Evolutionary conservation across 176 grass and related monocot genomes (phyloP).

Genomic region (Phragmites australis): DNA sequence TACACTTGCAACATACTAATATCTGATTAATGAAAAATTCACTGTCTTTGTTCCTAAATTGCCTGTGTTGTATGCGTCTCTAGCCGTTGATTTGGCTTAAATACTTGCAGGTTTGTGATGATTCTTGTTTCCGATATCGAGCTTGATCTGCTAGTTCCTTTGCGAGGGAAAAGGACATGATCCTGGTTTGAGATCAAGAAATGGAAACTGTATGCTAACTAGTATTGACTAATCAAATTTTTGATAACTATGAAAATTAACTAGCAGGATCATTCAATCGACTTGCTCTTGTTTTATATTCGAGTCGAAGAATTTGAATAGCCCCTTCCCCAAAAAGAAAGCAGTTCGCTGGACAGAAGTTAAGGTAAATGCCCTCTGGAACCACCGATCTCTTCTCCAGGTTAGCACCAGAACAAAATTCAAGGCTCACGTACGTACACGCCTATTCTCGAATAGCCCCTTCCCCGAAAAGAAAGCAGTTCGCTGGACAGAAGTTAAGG

Average conservation of each 20-base stretch:
- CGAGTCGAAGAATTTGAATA: background rate
- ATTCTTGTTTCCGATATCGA: too few species aligned
- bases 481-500: background rate
- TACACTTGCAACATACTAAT: conserved; percentile 38
- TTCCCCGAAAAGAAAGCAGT: background rate
- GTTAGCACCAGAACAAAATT: too few species aligned
- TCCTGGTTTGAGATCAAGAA: background rate
- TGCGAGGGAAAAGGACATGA: background rate
- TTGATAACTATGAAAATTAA: too few species aligned
- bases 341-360: background rate
- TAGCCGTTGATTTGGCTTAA: background rate
- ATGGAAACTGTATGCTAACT: background rate
- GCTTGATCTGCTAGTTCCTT: background rate
- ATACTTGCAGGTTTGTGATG: background rate
- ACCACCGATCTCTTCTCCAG: background rate
- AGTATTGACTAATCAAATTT: background rate
- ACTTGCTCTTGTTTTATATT: background rate
- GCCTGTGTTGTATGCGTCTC: background rate
- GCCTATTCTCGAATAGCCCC: background rate
- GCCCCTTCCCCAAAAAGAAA: background rate
- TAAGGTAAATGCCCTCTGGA: background rate
- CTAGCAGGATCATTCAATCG: background rate
- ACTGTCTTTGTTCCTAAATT: background rate
- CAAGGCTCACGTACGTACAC: background rate
- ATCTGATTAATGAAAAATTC: conserved; percentile 36